phyloP scores from a whole-genome alignment of 139 green algal species.

The Mesostigma viride region DNA sequence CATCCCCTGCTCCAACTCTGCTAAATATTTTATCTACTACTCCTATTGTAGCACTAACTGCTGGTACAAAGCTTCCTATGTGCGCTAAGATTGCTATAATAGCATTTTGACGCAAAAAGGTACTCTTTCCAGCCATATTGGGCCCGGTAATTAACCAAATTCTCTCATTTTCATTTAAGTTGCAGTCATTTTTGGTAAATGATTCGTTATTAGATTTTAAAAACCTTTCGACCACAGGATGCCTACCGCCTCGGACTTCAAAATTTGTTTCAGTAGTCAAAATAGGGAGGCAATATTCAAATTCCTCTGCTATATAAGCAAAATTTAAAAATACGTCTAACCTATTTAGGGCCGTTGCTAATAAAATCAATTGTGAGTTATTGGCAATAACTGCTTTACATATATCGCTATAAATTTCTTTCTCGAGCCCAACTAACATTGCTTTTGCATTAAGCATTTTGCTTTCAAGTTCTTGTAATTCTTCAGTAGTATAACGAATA shows the following conservation, averaged over 20 bases:
- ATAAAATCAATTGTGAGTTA: too few relatives aligned
- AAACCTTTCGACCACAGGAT: not conserved
- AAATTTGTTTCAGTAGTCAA: too few relatives aligned
- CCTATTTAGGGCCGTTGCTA: too few relatives aligned
- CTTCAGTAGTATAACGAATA: too few relatives aligned
- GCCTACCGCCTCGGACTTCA: not conserved
- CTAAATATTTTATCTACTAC: not conserved
- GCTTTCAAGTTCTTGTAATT: too few relatives aligned
- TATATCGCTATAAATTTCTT: too few relatives aligned
- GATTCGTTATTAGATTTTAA: not conserved
- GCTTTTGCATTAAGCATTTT: too few relatives aligned
- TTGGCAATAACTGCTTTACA: too few relatives aligned
- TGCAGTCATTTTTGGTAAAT: constrained; percentile 9
- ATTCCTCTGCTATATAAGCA: too few relatives aligned
- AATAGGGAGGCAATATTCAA: too few relatives aligned
- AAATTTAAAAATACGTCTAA: too few relatives aligned
- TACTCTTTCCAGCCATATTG: constrained; percentile 33
- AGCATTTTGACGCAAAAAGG: not conserved
- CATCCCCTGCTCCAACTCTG: not conserved
- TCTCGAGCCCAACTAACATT: too few relatives aligned
- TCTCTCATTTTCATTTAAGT: not conserved
- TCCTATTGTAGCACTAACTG: not conserved
- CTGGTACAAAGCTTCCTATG: constrained; percentile 3
- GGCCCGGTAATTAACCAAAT: constrained; percentile 27
- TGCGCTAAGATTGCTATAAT: not conserved